These are phyloP conservation scores for Pleurotus djamor DNA, from an alignment of 768 basidiomycete genomes.

Conservation along the genomic window DNA sequence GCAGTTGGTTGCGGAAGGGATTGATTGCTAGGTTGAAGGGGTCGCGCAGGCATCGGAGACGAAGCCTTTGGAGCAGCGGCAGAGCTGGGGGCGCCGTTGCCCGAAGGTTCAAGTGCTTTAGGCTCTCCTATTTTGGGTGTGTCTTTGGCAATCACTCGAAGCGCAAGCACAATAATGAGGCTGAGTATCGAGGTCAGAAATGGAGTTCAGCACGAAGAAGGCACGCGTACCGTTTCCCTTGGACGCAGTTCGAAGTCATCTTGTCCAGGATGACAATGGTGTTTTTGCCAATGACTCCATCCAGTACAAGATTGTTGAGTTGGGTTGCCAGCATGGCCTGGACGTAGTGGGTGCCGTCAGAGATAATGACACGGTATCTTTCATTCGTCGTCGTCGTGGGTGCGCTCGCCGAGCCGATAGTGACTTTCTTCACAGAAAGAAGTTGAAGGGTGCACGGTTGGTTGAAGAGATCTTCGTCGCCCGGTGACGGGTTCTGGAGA, in stretches of 20 bases:
- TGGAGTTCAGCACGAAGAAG: not conserved
- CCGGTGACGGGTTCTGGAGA: conserved; percentile 42
- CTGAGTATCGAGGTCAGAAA: conserved; percentile 32
- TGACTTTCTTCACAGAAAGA: conserved; percentile 81
- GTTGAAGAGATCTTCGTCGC: conserved; percentile 41
- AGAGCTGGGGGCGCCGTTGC: conserved; percentile 24
- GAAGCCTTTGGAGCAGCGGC: conserved; percentile 17
- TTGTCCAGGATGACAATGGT: conserved; percentile 69
- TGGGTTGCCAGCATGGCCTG: conserved; percentile 97
- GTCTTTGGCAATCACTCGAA: conserved; percentile 52
- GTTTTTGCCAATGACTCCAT: conserved; percentile 60
- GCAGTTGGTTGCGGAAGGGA: conserved; percentile 2
- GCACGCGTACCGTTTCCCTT: conserved; percentile 71
- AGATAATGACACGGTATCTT: conserved; percentile 80
- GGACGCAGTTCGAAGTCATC: conserved; percentile 80
- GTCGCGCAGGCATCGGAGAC: conserved; percentile 13
- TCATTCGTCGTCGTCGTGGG: conserved; percentile 31
- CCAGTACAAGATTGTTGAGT: conserved; percentile 72
- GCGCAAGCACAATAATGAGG: conserved; percentile 75
- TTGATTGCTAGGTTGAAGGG: conserved; percentile 14
- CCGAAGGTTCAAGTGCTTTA: conserved; percentile 27
- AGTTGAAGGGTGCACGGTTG: conserved; percentile 65
- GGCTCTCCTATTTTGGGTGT: conserved; percentile 76
- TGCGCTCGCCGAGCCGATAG: conserved; percentile 27
- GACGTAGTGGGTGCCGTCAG: conserved; percentile 82